A percentile compares a stretch with the other conserved stretches of the same genome.
phyloP scores from a whole-genome alignment of 148 eudicot species.

The Rhododendron kiyosumense region DNA sequence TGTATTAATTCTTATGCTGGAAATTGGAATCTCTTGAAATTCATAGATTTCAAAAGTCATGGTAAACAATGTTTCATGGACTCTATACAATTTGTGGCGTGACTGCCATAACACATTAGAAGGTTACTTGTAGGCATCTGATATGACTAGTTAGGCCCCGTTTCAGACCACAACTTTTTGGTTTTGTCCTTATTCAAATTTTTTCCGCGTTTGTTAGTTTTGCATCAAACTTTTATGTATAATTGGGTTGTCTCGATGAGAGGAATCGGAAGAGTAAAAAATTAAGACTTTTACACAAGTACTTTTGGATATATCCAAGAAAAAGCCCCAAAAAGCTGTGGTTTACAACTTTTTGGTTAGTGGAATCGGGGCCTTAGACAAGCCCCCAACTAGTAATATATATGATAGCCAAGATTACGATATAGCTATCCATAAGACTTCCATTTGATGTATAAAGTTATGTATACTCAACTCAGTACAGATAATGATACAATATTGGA shows the following conservation, averaged over 20 bases:
- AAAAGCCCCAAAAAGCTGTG: too few relatives aligned
- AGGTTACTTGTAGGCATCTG: not conserved
- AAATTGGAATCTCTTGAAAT: not conserved
- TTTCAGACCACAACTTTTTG: too few relatives aligned
- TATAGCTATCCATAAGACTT: not conserved
- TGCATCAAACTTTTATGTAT: too few relatives aligned
- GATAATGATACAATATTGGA: not conserved
- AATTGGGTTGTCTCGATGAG: too few relatives aligned
- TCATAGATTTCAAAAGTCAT: not conserved
- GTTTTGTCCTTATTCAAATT: too few relatives aligned
- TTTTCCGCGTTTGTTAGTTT: too few relatives aligned
- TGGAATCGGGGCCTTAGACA: not conserved
- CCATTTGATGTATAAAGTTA: not conserved
- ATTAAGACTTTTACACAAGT: too few relatives aligned
- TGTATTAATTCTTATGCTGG: not conserved
- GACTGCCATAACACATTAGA: not conserved
- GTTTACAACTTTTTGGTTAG: too few relatives aligned
- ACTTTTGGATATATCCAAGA: too few relatives aligned
- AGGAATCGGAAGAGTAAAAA: too few relatives aligned
- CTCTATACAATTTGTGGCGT: too few relatives aligned
- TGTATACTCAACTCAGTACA: not conserved
- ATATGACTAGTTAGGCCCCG: not conserved
- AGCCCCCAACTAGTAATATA: not conserved
- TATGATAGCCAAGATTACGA: not conserved
- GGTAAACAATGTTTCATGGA: not conserved